Base-by-base conservation (phyloP, 192 early-diverging fungal genomes). In the Chytriomyces confervae region DNA sequence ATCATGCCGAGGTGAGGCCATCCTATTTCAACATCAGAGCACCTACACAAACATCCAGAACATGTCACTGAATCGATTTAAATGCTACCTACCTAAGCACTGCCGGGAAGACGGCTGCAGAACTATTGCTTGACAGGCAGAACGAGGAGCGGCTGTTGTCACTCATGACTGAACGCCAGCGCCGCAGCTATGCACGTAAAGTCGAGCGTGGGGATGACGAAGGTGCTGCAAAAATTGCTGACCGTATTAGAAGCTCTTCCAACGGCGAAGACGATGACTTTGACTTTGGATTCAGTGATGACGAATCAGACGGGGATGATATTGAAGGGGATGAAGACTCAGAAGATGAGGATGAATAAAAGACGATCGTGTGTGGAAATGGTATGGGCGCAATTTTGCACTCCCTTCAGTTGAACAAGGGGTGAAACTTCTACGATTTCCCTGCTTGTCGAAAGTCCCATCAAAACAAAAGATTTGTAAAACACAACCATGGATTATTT, bases 101-200 rank as follows among this genome's bases (percentile, higher is more conserved):
- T 9, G 80, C 66, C 7, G 62, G 43, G n/a, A 87, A 84, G 60
- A 91, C 92, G 45, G 84, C 88, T 50, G 89, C 91, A 68, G 90
- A 95, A 61, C 10, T 86, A 4, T 77, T 86, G 11, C 86, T 89
- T 66, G 94, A 95, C 68, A 82, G 90, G 69, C 93, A 94, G 68
- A 93, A 94, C 66, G 80, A 89, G 11, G 92, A 95, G 76, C 80
- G 84, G 13, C 78, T 92, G 66, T 83, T 98, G 73, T 83, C 78
- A 16, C 77, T 76, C 61, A 91, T 98, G 92, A 86, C 88, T 9
- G 93, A 95, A 81, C 91, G 97, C 72, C 89, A 95, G 75, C 91
- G 94, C 75, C 85, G 95, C 77, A 87, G 91, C 45, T 96, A 93
- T 76, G 78, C 92, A 62, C 80, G 97, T 18, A 91, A 94, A 77